Evolutionary conservation across 495 filamentous ascomycete species (phyloP), one percentile per base, ranked within the genome.

Genomic region (Echria macrotheca): DNA sequence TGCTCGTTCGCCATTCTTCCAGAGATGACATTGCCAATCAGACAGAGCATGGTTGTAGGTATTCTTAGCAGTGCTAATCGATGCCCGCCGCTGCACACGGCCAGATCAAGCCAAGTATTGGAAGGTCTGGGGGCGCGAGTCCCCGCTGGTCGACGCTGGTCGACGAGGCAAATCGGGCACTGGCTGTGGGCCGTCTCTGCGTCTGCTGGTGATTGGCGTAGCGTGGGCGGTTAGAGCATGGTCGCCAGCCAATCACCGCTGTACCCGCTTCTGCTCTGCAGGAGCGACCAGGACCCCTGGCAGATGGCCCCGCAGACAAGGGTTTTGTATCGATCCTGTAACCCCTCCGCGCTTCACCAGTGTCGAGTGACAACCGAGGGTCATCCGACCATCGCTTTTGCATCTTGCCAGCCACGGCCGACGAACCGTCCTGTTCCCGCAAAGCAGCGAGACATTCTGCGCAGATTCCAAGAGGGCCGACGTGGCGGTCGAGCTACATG

Each of bases 161-260:
- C n/a, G n/a, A n/a, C n/a, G n/a, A n/a, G n/a, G n/a, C n/a, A n/a
- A n/a, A n/a, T n/a, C n/a, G n/a, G n/a, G n/a, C n/a, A n/a, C 22
- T 26, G 47, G 38, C 36, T 43, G 28, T 31, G 50, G 35, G 43
- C 56, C 39, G 68, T 46, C 44, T 28, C n/a, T 15, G 44, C 31
- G 19, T 46, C 29, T 46, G 44, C 44, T 46, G 44, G 44, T 73
- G 71, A 71, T 69, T 68, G 69, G 59, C 39, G 55, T 60, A 52
- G 61, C 41, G 55, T 55, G 51, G 68, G 69, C 69, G 69, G 69
- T 63, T 73, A 73, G 56, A 67, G 56, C 19, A 42, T 36, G 39
- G 12, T 35, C 3, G 18, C 12, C 6, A 39, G 39, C 71, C 71
- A 74, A 74, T 74, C 52, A 66, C 37, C 48, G 31, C 1, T 11